Percentiles rank a stretch among this genome's conserved stretches.
Conservation (phyloP, 2,329 filamentous ascomycete species). For the Cladosporium sp. region DNA sequence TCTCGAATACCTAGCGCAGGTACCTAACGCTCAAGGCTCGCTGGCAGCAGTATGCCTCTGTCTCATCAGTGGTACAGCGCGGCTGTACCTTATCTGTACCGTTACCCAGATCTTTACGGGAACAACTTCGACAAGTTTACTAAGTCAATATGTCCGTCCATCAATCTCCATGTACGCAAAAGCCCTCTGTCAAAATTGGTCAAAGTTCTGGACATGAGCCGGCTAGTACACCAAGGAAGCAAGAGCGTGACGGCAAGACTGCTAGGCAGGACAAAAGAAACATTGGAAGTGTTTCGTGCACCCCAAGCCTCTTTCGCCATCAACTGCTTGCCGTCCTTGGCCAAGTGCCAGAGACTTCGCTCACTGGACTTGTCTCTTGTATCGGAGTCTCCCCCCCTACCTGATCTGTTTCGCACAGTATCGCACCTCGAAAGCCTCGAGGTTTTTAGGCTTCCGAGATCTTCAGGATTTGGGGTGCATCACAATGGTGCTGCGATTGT, state of each 20-base stretch:
- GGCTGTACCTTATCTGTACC: slow-evolving; percentile 50
- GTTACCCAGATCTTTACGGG: slow-evolving; percentile 48
- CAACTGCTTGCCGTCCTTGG: slow-evolving; percentile 54
- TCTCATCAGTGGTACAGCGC: slow-evolving; percentile 55
- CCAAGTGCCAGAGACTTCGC: slow-evolving; percentile 50
- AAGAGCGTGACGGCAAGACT: slow-evolving; percentile 56
- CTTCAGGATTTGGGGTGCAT: slow-evolving; percentile 29
- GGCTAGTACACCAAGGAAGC: slow-evolving; percentile 56
- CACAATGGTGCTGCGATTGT: slow-evolving; percentile 16
- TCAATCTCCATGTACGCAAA: slow-evolving; percentile 46
- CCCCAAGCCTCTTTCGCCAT: slow-evolving; percentile 55
- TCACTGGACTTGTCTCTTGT: slow-evolving; percentile 52
- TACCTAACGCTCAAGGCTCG: slow-evolving; percentile 39
- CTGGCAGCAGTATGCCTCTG: slow-evolving; percentile 50
- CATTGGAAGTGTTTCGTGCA: slow-evolving; percentile 52
- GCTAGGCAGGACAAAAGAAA: slow-evolving; percentile 50
- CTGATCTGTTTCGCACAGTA: slow-evolving; percentile 48
- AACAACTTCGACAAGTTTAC: slow-evolving; percentile 52
- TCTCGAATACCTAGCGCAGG: slow-evolving; percentile 39
- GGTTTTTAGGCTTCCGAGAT: slow-evolving; percentile 38
- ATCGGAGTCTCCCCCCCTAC: slow-evolving; percentile 46
- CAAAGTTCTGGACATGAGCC: slow-evolving; percentile 48
- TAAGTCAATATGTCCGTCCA: slow-evolving; percentile 50
- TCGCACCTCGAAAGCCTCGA: slow-evolving; percentile 42
- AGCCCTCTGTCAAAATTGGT: slow-evolving; percentile 49